These are phyloP conservation scores for Fusarium citri DNA, from an alignment of 2,329 filamentous ascomycete species.

Conservation along the genomic window DNA sequence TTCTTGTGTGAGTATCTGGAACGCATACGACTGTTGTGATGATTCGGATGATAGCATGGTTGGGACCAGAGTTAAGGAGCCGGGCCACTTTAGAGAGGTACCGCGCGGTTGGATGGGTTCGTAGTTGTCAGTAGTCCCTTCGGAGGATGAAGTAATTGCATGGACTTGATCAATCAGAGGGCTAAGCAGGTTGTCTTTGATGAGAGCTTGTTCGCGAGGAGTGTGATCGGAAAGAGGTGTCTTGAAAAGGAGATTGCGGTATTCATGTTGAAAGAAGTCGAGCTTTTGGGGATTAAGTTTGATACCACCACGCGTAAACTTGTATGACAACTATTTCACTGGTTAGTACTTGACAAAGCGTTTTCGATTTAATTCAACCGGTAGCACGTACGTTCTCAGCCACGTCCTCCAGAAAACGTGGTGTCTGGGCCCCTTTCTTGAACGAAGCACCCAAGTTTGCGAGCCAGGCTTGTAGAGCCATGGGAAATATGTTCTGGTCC, in stretches of 20 bases:
- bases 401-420: slow-evolving; percentile 72
- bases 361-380: background rate
- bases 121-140: background rate
- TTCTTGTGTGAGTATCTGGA: slow-evolving; percentile 36
- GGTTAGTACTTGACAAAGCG: slow-evolving; percentile 38
- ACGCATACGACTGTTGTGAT: slow-evolving; percentile 37
- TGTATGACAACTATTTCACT: slow-evolving; percentile 75
- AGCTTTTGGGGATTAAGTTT: slow-evolving; percentile 85
- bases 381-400: slow-evolving; percentile 68
- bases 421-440: slow-evolving; percentile 42
- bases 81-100: slow-evolving; percentile 42
- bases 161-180: slow-evolving; percentile 46
- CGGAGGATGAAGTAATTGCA: slow-evolving; percentile 35
- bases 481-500: slow-evolving; percentile 59
- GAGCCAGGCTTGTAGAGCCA: slow-evolving; percentile 79
- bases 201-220: slow-evolving; percentile 29
- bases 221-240: slow-evolving; percentile 41
- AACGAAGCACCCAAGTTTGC: slow-evolving; percentile 70
- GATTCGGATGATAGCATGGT: slow-evolving; percentile 33
- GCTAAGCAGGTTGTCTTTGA: slow-evolving; percentile 30
- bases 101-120: slow-evolving; percentile 35
- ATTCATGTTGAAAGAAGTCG: slow-evolving; percentile 79
- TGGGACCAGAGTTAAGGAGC: slow-evolving; percentile 45
- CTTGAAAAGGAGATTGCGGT: slow-evolving; percentile 56
- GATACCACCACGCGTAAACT: slow-evolving; percentile 92